Base-by-base conservation (phyloP, 805 yeast genomes). In the Candida jianshihensis region DNA sequence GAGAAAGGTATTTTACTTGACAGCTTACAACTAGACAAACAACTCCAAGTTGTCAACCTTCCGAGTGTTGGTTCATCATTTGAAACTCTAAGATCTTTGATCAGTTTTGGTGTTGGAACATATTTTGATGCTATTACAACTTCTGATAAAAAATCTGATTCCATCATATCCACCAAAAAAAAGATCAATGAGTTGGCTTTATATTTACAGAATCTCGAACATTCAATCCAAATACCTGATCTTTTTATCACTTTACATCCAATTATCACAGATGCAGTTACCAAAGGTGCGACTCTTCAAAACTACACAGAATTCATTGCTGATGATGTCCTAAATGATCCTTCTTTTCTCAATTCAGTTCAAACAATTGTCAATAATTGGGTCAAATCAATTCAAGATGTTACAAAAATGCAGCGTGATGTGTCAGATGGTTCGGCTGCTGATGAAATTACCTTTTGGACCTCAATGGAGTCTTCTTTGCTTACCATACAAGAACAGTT, bases 361-460 rank as follows among this genome's bases (percentile, higher is more conserved):
- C 94, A 92, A 36, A 56, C 67, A 4, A 66, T 68, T 2, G 94
- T 79, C 9, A 84, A 84, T 47, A 62, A 63, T 3, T 89, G 97
- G 97, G 74, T 80, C 14, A 73, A 67, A 41, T 71, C 73, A 24
- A 71, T 80, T 12, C 80, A 78, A 42, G 56, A 66, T 1, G 62
- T 86, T 6, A 73, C 87, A 0, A 61, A 63, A 18, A 48, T 79
- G 18, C 56, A 70, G 11, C 71, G 77, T 30, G 71, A 71, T 19
- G 74, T 82, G 0, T 41, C 59, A 0, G 76, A 71, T 19, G 87
- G 84, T 2, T 59, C 75, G 0, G 68, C 75, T 1, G 46, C 58
- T 2, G 87, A 81, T 28, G 97, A 89, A 49, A 65, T 82, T 4
- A 73, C 69, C 32, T 88, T 83, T 46, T 89, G 97, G 97, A 60